Evolutionary conservation across 2,329 filamentous ascomycete genomes (phyloP), one percentile per base, ranked within the genome.

Genomic region (Apiospora phragmitis): DNA sequence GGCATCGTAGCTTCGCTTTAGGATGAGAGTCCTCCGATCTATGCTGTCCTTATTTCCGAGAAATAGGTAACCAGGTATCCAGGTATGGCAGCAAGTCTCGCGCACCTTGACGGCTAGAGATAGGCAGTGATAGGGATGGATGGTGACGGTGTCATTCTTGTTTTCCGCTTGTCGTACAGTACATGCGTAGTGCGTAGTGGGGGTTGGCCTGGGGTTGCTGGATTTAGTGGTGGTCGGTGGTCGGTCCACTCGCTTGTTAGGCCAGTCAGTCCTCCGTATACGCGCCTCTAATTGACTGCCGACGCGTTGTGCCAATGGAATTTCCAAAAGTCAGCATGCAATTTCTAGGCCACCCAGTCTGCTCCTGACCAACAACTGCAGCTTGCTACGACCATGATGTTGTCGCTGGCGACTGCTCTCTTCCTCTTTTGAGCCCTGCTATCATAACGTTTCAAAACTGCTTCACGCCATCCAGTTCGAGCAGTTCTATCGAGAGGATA

Each of bases 1-100:
- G 79, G 77, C 80, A 82, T 82, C 32, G 67, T 41, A 43, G 65
- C 65, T 45, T 67, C 8, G 12, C 14, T 26, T 43, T 3, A 29
- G 14, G 5, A 12, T n/a, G 32, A 62, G 4, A 35, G 26, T 16
- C 16, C 21, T 3, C 14, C 8, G 9, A 38, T 35, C 3, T 24
- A 9, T 38, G 29, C 1, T 38, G 55, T 62, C 18, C 32, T 38
- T 62, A n/a, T 38, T 14, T 62, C 9, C 8, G 18, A 38, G 55
- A n/a, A 16, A 35, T 43, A 43, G 11, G 16, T 43, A 43, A 16
- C 7, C 12, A 29, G 14, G 24, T 29, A 26, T 49, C 24, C 12
- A 35, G 14, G 26, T 32, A 35, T 35, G 26, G 26, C 26, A 5
- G 32, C 49, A 29, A 59, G 26, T 21, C 26, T 21, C 7, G 14